A percentile compares a stretch with the other conserved stretches of the same genome.
Evolutionary conservation across 164 flowering plant genomes (phyloP).

Genomic region (Pachysandra terminalis): DNA sequence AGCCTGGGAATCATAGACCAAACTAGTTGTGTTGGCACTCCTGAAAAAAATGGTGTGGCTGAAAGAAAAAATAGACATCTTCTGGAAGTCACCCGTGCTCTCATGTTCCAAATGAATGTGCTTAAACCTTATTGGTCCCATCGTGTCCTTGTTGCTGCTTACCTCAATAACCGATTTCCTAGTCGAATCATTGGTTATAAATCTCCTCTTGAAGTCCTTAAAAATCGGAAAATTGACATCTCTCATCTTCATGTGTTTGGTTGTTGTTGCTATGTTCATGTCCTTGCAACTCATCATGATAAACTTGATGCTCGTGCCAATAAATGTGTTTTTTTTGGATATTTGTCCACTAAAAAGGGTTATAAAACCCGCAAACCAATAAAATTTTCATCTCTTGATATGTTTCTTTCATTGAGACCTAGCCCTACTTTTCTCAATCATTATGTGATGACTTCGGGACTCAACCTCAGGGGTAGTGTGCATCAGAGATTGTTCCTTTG

Average conservation of each 20-base stretch:
- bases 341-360: too few relatives aligned
- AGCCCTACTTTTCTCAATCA: not conserved
- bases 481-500: not conserved
- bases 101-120: too few relatives aligned
- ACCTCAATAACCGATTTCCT: not conserved
- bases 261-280: too few relatives aligned
- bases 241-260: too few relatives aligned
- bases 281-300: too few relatives aligned
- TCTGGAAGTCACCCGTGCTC: too few relatives aligned
- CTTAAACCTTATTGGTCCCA: too few relatives aligned
- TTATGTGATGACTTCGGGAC: not conserved
- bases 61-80: too few relatives aligned
- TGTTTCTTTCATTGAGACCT: not conserved
- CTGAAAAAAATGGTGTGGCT: constrained; percentile 3
- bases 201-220: too few relatives aligned
- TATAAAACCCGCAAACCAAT: not conserved
- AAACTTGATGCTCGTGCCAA: not conserved
- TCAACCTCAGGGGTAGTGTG: not conserved
- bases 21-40: too few relatives aligned
- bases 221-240: too few relatives aligned
- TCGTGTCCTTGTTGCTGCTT: not conserved
- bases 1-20: constrained; percentile 9
- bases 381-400: not conserved
- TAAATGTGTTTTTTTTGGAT: not conserved
- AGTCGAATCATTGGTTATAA: not conserved